Evolutionary conservation across 306 rosid species (phyloP).

Genomic region (Gynostemma pentaphyllum): DNA sequence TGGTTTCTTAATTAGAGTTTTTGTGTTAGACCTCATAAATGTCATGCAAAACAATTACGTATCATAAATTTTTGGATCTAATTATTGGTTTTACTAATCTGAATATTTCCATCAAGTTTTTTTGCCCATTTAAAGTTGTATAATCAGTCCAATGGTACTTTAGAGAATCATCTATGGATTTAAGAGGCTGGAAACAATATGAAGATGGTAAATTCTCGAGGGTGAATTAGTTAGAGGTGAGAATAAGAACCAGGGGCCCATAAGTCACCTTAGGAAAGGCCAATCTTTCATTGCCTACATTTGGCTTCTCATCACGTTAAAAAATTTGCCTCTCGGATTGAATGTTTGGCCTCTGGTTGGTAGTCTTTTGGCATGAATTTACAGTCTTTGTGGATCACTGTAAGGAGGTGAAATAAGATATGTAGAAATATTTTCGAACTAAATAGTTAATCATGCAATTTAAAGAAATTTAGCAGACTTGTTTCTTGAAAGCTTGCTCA

Average conservation of each 20-base stretch:
- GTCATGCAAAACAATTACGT: neutral
- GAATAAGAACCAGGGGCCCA: neutral
- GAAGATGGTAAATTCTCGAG: neutral
- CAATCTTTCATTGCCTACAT: neutral
- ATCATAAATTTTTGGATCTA: too few species aligned
- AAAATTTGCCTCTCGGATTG: neutral
- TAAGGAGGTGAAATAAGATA: neutral
- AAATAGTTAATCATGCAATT: neutral
- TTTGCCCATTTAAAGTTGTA: conserved; percentile 3
- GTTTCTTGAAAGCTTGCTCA: neutral
- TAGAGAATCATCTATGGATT: neutral
- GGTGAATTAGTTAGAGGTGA: neutral
- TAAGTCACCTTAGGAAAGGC: neutral
- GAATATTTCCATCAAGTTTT: neutral
- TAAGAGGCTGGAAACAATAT: neutral
- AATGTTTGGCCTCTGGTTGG: neutral
- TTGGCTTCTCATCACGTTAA: neutral
- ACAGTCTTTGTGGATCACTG: neutral
- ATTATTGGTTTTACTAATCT: neutral
- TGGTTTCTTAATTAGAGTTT: neutral
- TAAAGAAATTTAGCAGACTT: neutral
- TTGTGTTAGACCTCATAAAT: neutral
- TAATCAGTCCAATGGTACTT: neutral
- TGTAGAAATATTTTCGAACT: neutral
- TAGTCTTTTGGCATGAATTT: neutral